Conservation (phyloP, 495 filamentous ascomycete genomes). For the Haplographium delicatum region DNA sequence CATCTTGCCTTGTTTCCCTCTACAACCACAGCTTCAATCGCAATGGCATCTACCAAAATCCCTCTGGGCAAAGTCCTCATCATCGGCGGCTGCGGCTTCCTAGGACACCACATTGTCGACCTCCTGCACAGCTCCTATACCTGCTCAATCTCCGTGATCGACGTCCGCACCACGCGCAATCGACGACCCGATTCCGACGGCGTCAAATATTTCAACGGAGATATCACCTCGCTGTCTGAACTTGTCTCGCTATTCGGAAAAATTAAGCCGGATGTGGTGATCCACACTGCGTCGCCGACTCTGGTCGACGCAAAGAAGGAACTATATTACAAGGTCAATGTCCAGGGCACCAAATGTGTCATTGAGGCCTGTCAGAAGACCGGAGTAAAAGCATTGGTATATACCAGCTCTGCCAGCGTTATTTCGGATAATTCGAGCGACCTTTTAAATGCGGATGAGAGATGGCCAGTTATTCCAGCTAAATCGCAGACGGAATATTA, state of each 20-base stretch:
- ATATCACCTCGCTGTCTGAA: conserved; percentile 70
- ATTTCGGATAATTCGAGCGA: conserved; percentile 76
- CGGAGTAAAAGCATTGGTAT: conserved; percentile 86
- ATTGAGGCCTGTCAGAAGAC: conserved; percentile 68
- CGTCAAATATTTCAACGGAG: conserved; percentile 75
- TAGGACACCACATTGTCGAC: conserved; percentile 64
- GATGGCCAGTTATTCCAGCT: conserved; percentile 71
- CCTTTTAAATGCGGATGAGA: conserved; percentile 85
- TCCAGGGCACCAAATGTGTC: conserved; percentile 77
- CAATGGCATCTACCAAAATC: conserved; percentile 12
- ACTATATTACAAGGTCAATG: conserved; percentile 81
- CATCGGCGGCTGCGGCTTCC: conserved; percentile 66
- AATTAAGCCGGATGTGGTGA: conserved; percentile 79
- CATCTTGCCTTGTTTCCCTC: neutral
- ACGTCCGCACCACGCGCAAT: conserved; percentile 73
- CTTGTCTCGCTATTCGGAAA: conserved; percentile 62
- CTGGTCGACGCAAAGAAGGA: conserved; percentile 47
- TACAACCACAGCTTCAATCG: neutral
- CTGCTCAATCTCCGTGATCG: conserved; percentile 73
- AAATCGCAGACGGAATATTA: conserved; percentile 81
- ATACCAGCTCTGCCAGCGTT: conserved; percentile 87
- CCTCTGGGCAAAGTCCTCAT: conserved; percentile 54
- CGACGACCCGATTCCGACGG: conserved; percentile 59
- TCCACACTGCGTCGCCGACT: conserved; percentile 86
- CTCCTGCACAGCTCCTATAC: conserved; percentile 49